These are phyloP conservation scores for Neurospora hispaniola DNA, from an alignment of 495 filamentous ascomycete species.

Conservation along the genomic window DNA sequence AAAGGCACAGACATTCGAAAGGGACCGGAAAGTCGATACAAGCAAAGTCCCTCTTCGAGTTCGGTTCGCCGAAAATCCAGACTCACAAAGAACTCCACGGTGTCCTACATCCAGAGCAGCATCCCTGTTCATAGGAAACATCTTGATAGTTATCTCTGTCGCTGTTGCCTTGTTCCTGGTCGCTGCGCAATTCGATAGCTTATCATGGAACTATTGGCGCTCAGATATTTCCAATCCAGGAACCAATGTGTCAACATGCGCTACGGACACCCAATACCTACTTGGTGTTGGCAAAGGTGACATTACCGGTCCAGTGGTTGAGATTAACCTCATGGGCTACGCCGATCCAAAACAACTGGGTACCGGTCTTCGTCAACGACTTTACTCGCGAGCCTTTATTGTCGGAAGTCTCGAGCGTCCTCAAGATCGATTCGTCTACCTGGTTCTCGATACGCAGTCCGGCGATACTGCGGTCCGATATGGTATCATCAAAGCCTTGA, in stretches of 20 bases:
- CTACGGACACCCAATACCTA: slow-evolving; percentile 42
- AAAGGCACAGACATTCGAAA: background rate
- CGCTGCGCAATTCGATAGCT: background rate
- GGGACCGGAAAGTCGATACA: background rate
- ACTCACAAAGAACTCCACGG: background rate
- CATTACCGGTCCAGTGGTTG: slow-evolving; percentile 92
- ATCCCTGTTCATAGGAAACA: background rate
- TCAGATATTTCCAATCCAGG: background rate
- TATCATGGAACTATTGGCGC: background rate
- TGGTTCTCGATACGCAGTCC: slow-evolving; percentile 79
- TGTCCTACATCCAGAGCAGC: background rate
- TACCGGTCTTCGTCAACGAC: slow-evolving; percentile 75
- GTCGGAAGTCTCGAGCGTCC: slow-evolving; percentile 57
- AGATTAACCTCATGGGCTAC: slow-evolving; percentile 89
- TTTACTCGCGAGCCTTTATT: slow-evolving; percentile 89
- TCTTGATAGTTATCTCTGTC: background rate
- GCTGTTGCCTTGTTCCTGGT: background rate
- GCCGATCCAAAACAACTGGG: slow-evolving; percentile 80
- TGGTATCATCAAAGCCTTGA: slow-evolving; percentile 68
- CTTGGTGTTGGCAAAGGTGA: slow-evolving; percentile 92
- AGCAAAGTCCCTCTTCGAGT: background rate
- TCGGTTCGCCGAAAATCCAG: background rate
- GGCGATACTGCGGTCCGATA: slow-evolving; percentile 87
- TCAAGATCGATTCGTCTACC: slow-evolving; percentile 70
- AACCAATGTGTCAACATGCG: background rate